phyloP scores from a whole-genome alignment of 208 protist genomes.

The Porcisia deanei region DNA sequence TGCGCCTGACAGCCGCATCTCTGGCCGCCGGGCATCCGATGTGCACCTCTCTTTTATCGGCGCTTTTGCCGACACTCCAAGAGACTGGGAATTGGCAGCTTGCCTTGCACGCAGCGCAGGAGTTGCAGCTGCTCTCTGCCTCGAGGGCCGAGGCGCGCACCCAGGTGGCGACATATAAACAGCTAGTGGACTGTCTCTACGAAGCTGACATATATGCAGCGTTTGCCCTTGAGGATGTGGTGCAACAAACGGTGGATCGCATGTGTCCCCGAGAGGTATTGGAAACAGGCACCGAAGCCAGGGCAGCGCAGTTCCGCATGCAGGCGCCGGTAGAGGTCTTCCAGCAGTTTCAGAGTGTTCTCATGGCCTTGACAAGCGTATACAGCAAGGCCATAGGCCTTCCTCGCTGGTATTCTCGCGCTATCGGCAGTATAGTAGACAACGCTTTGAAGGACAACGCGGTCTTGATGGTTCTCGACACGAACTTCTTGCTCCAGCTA shows the following conservation, averaged over 20 bases:
- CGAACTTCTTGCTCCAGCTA: constrained; percentile 86
- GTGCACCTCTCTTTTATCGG: constrained; percentile 50
- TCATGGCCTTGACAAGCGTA: constrained; percentile 48
- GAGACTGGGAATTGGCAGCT: constrained; percentile 50
- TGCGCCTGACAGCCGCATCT: constrained; percentile 47
- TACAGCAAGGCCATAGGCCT: constrained; percentile 50
- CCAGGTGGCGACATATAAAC: constrained; percentile 34
- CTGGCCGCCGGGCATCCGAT: constrained; percentile 61
- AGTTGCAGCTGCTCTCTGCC: constrained; percentile 55
- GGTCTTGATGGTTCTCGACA: constrained; percentile 72
- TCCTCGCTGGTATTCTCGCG: constrained; percentile 51
- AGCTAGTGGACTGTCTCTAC: constrained; percentile 73
- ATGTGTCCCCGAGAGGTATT: constrained; percentile 42
- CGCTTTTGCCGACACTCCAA: constrained; percentile 50
- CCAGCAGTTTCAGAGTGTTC: constrained; percentile 37
- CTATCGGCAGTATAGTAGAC: constrained; percentile 41
- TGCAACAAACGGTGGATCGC: constrained; percentile 52
- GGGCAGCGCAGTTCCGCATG: constrained; percentile 55
- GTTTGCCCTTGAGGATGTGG: constrained; percentile 55
- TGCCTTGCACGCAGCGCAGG: constrained; percentile 49
- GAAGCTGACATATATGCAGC: constrained; percentile 53
- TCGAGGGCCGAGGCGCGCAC: constrained; percentile 36
- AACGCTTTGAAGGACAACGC: constrained; percentile 35
- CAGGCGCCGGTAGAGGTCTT: constrained; percentile 51
- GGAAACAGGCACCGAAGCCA: background rate